A percentile compares a stretch with the other conserved stretches of the same genome.
phyloP scores from a whole-genome alignment of 202 grass and related monocot genomes.

The Zizania palustris region DNA sequence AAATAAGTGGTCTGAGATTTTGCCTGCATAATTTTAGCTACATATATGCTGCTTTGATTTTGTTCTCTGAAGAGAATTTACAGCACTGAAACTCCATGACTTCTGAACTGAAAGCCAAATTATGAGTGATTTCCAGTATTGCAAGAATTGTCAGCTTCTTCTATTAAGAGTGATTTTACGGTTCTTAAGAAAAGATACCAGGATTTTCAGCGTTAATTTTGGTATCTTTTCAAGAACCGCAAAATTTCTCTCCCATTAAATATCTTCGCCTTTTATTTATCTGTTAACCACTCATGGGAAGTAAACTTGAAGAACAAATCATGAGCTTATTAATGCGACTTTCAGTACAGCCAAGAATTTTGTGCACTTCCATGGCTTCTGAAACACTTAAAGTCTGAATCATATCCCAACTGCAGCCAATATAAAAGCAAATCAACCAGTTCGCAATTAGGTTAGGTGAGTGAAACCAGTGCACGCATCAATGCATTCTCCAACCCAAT shows the following conservation, averaged over 20 bases:
- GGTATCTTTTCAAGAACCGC: too few relatives aligned
- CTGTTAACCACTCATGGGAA: neutral
- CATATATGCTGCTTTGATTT: neutral
- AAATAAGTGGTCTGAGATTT: too few relatives aligned
- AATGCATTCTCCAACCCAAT: neutral
- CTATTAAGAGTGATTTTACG: too few relatives aligned
- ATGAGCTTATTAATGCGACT: neutral
- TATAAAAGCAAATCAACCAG: neutral
- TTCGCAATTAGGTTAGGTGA: neutral
- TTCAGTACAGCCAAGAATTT: neutral
- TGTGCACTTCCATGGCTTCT: neutral
- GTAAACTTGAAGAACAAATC: conserved; percentile 4
- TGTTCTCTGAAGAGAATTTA: neutral
- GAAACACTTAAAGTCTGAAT: neutral
- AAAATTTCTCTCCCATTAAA: too few relatives aligned
- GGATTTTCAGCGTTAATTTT: too few relatives aligned
- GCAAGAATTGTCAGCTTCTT: neutral
- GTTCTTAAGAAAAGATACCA: too few relatives aligned
- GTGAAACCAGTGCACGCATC: neutral
- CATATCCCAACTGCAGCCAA: too few relatives aligned
- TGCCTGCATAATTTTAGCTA: neutral
- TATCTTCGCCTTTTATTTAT: neutral
- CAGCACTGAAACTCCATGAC: neutral
- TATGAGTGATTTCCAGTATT: neutral
- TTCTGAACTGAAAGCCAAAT: neutral